Conservation (phyloP, 495 filamentous ascomycete species). For the Arthonia radiata region DNA sequence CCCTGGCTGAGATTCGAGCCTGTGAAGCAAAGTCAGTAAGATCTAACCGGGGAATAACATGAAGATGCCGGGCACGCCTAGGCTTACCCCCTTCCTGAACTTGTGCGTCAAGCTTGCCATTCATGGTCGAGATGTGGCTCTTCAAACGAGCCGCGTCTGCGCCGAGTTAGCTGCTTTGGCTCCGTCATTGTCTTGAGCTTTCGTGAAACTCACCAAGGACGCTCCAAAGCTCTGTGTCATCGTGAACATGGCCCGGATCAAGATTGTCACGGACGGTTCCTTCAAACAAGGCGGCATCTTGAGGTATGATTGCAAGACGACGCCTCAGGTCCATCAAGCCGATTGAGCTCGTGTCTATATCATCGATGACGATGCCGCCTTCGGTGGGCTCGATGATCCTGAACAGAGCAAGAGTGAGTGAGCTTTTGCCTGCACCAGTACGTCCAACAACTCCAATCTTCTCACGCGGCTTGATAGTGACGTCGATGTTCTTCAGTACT, state of each 20-base stretch:
- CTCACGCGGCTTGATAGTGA: constrained; percentile 83
- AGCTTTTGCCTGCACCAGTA: constrained; percentile 91
- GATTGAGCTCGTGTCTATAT: constrained; percentile 68
- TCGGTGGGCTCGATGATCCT: constrained; percentile 72
- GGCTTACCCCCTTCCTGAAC: constrained; percentile 80
- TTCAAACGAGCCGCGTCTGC: constrained; percentile 83
- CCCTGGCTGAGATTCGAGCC: constrained; percentile 66
- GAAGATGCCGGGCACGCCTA: not conserved
- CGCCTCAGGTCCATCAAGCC: constrained; percentile 72
- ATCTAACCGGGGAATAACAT: constrained; percentile 25
- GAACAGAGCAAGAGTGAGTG: constrained; percentile 80
- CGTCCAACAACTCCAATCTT: constrained; percentile 96
- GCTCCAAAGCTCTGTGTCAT: constrained; percentile 94
- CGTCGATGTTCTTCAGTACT: constrained; percentile 73
- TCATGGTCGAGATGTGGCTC: constrained; percentile 72
- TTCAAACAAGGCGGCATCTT: constrained; percentile 93
- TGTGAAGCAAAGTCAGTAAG: constrained; percentile 17
- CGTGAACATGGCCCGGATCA: constrained; percentile 82
- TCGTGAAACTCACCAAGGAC: constrained; percentile 47
- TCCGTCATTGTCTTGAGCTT: constrained; percentile 1
- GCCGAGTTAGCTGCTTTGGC: constrained; percentile 2
- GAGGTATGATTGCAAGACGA: constrained; percentile 89
- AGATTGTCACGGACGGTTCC: constrained; percentile 90
- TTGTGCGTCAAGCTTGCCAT: constrained; percentile 66
- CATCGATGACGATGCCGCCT: constrained; percentile 73